phyloP scores from a whole-genome alignment of 148 eudicot genomes.

The Fagopyrum tataricum region DNA sequence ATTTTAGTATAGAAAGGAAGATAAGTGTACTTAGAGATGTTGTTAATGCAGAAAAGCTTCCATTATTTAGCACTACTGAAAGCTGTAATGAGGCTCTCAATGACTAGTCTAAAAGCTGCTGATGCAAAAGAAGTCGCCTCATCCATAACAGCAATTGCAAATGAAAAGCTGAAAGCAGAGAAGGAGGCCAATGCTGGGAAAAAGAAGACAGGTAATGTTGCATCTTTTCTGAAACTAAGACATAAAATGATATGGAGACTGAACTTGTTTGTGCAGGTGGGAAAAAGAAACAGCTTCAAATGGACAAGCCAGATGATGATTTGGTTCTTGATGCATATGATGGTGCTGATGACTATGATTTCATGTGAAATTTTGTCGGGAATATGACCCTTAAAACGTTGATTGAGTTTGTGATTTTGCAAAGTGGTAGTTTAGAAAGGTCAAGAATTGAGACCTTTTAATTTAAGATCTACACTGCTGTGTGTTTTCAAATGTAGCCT shows the following conservation, averaged over 20 bases:
- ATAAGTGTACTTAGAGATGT: neutral
- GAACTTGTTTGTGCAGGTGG: conserved; percentile 33
- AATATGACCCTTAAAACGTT: neutral
- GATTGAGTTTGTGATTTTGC: conserved; percentile 10
- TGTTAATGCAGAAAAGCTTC: conserved; percentile 75
- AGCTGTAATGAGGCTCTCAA: conserved; percentile 82
- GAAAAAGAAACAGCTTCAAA: conserved; percentile 78
- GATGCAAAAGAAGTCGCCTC: conserved; percentile 93
- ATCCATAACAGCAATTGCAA: conserved; percentile 85
- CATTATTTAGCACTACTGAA: conserved; percentile 82
- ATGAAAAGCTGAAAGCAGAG: conserved; percentile 90
- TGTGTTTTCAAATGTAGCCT: conserved; percentile 4
- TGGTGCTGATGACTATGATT: conserved; percentile 70
- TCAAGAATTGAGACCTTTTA: neutral
- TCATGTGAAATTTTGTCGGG: conserved; percentile 45
- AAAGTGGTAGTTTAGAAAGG: neutral
- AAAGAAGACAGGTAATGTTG: conserved; percentile 89
- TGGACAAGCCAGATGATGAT: conserved; percentile 80
- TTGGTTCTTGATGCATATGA: conserved; percentile 45
- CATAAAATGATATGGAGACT: neutral
- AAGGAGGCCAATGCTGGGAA: conserved; percentile 95
- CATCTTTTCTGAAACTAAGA: neutral
- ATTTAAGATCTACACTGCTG: neutral
- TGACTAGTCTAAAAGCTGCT: conserved; percentile 69
- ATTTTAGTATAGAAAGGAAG: neutral